These are phyloP conservation scores for Vigna reflexopilosa DNA, from an alignment of 306 rosid species.

Conservation along the genomic window DNA sequence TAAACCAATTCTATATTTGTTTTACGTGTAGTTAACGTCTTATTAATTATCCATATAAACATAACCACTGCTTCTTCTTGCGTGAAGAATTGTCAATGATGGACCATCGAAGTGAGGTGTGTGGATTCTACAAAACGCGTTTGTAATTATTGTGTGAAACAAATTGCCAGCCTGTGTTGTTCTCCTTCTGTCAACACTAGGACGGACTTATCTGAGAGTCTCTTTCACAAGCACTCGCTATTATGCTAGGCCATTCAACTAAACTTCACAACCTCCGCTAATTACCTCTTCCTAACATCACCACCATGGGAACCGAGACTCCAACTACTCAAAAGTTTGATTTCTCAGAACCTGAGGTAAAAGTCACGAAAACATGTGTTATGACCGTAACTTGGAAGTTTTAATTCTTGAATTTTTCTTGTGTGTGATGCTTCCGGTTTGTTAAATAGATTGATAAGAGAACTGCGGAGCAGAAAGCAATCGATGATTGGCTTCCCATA, in stretches of 20 bases:
- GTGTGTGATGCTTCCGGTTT: background rate
- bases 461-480: constrained; percentile 52
- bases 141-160: background rate
- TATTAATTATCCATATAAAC: too few relatives aligned
- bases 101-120: too few relatives aligned
- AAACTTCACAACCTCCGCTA: background rate
- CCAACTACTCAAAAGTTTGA: background rate
- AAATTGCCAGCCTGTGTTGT: constrained; percentile 35
- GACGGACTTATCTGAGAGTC: constrained; percentile 43
- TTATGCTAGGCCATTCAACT: background rate
- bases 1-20: too few relatives aligned
- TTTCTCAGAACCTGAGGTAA: constrained; percentile 25
- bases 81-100: too few relatives aligned
- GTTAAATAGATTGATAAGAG: constrained; percentile 32
- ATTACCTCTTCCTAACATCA: background rate
- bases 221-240: background rate
- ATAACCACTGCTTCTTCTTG: too few relatives aligned
- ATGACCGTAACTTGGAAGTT: background rate
- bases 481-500: constrained; percentile 84
- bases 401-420: background rate
- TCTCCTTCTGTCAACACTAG: background rate
- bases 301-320: constrained; percentile 22
- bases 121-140: background rate
- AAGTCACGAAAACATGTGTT: background rate
- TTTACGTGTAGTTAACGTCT: too few relatives aligned